Base-by-base conservation (phyloP, 306 rosid genomes). In the Cucurbita maxima region DNA sequence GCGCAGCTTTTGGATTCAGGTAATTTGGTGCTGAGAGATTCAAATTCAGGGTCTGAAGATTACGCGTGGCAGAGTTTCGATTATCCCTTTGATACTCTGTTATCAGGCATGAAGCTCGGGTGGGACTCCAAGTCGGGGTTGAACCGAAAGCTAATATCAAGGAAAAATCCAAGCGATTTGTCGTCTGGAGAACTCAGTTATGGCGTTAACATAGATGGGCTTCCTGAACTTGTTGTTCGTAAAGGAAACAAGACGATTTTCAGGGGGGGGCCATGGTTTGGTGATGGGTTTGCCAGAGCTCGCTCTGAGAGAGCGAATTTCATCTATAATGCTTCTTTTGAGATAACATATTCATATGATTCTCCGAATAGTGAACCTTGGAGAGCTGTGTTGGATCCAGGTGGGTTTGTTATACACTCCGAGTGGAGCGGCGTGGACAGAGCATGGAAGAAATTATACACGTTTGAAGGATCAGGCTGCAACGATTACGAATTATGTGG, bases 11-110 rank as follows among this genome's bases (percentile, higher is more conserved):
- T 83, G 13, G 90, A 79, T 59, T 3, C 84, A 5, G 90, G 90
- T 45, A 86, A 83, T 73, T 72, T 86, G 16, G 84, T 86, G 38
- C 16, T 83, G 58, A 76, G 53, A 64, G 82, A 78, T 18, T 58
- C 16, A 41, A 78, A 80, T 15, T 58, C 13, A 41, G 75, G 25
- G 11, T 69, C 81, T 50, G 77, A n/a, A 10, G 5, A 43, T 18
- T n/a, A 19, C 5, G n/a, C 73, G n/a, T 83, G 90, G 90, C 84
- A 86, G 76, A 83, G 87, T 78, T 86, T 86, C 76, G 84, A 86
- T 79, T 76, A 81, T 64, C 90, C 87, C 10, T 79, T 68, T 47
- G 76, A 86, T 53, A 86, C 85, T 60, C 79, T 83, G 44, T 43
- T 86, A 47, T 84, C 90, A 12, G 79, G 80, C 44, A 81, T 83